A percentile compares a stretch with the other conserved stretches of the same genome.
phyloP scores from a whole-genome alignment of 306 rosid genomes.

The Malus asiatica region DNA sequence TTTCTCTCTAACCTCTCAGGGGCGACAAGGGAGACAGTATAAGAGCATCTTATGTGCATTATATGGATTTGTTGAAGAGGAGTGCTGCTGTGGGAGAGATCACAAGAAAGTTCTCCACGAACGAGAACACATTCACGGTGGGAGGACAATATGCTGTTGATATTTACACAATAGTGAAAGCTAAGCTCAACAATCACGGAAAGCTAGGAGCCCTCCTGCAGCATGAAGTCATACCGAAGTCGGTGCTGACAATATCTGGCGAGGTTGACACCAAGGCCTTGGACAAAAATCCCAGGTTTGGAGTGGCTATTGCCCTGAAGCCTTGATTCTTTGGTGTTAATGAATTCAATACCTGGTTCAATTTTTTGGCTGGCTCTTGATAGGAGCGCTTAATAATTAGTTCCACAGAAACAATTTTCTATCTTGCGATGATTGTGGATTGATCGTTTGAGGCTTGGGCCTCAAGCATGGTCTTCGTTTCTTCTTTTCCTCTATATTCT shows the following conservation, averaged over 20 bases:
- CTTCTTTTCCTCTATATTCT: conserved; percentile 16
- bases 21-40: conserved; percentile 91
- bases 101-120: conserved; percentile 68
- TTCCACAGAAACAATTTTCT: conserved; percentile 42
- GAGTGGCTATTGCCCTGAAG: conserved; percentile 81
- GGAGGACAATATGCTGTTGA: conserved; percentile 82
- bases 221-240: conserved; percentile 85
- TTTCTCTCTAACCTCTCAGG: conserved; percentile 28
- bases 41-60: conserved; percentile 69
- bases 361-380: conserved; percentile 58
- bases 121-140: conserved; percentile 79
- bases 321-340: conserved; percentile 44
- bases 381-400: conserved; percentile 60
- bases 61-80: conserved; percentile 62
- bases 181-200: conserved; percentile 81
- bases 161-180: conserved; percentile 66
- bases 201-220: conserved; percentile 80
- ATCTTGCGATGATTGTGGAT: conserved; percentile 43
- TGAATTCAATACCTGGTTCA: conserved; percentile 26
- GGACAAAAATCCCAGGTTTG: conserved; percentile 76
- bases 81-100: conserved; percentile 77
- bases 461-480: conserved; percentile 16
- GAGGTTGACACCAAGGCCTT: conserved; percentile 86
- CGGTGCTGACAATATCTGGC: conserved; percentile 76
- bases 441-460: conserved; percentile 23